Base-by-base conservation (phyloP, 106 monocot genomes). In the Amphibolis antarctica region DNA sequence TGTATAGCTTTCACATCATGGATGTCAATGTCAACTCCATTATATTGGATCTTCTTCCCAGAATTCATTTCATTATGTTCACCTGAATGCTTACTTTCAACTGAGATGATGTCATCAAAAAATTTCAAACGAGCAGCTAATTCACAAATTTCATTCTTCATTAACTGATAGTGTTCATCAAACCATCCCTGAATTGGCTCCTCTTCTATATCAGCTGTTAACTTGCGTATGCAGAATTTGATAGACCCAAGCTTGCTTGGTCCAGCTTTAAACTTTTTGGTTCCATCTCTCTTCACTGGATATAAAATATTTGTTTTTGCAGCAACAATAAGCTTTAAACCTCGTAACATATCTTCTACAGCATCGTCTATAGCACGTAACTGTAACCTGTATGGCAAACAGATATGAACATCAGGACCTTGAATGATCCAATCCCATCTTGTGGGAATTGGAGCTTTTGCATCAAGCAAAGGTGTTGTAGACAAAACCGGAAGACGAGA, bases 151-250 rank as follows among this genome's bases (percentile, higher is more conserved):
- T 79, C 82, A 63, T 66, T 78, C 72, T 85, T 98, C 87, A 98
- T 81, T 50, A 98, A 64, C 53, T 67, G 76, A 47, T 88, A 83
- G 74, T 98, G 98, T 76, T 98, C 87, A 80, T 98, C 98, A 75
- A 98, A 85, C 98, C 98, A 98, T 9, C 98, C 98, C 49, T 98
- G 98, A 15, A 98, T 76, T 25, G 98, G 98, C 62, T 98, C 98
- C 73, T 98, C 98, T 71, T 98, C 98, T 44, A 98, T 91, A 65
- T 84, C 87, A 65, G 75, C 84, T 26, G 81, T 81, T 28, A 98
- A 74, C 57, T 82, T 81, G 28, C 71, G 77, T 63, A 98, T 81
- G n/a, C 78, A 83, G 36, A 91, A 74, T 66, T 84, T 76, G 6
- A 91, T 63, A 70, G 77, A 81, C 67, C 91, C 78, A 77, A 91